A percentile compares a stretch with the other conserved stretches of the same genome.
phyloP scores from a whole-genome alignment of 177 flowering plant species.

The Vitis hybrid region DNA sequence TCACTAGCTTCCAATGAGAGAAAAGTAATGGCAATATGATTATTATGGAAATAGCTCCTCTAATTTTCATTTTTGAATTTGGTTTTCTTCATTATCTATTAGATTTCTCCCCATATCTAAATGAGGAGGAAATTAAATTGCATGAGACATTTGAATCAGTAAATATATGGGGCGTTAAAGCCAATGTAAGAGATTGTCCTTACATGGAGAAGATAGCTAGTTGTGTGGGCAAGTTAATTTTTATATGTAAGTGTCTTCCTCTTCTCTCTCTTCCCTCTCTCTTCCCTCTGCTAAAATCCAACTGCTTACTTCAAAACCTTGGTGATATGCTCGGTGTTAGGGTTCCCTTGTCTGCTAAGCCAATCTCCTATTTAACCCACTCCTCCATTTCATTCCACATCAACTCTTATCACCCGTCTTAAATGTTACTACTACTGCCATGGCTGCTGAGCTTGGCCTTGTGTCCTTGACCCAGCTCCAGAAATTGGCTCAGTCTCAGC shows the following conservation, averaged over 20 bases:
- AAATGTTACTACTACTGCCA: slow-evolving; percentile 17
- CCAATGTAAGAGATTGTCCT: slow-evolving; percentile 38
- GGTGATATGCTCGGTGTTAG: slow-evolving; percentile 41
- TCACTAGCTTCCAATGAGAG: background rate
- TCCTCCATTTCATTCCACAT: slow-evolving; percentile 16
- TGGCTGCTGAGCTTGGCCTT: slow-evolving; percentile 50
- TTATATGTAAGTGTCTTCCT: background rate
- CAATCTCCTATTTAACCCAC: slow-evolving; percentile 35
- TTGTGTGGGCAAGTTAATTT: slow-evolving; percentile 12
- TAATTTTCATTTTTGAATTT: background rate
- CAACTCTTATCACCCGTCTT: slow-evolving; percentile 22
- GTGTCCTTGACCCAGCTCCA: slow-evolving; percentile 36
- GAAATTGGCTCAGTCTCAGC: slow-evolving; percentile 26
- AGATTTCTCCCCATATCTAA: too few relatives aligned
- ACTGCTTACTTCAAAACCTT: slow-evolving; percentile 25
- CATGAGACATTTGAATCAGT: slow-evolving; percentile 15
- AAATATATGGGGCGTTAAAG: slow-evolving; percentile 35
- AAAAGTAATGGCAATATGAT: too few relatives aligned
- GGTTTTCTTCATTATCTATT: background rate
- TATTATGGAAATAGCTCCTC: too few relatives aligned
- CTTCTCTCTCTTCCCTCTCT: background rate
- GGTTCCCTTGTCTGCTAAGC: slow-evolving; percentile 20
- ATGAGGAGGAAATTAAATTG: background rate
- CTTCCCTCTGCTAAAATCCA: slow-evolving; percentile 35
- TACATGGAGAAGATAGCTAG: slow-evolving; percentile 14